Evolutionary conservation across 2,329 filamentous ascomycete genomes (phyloP).

Genomic region (Colletotrichum plurivorum): DNA sequence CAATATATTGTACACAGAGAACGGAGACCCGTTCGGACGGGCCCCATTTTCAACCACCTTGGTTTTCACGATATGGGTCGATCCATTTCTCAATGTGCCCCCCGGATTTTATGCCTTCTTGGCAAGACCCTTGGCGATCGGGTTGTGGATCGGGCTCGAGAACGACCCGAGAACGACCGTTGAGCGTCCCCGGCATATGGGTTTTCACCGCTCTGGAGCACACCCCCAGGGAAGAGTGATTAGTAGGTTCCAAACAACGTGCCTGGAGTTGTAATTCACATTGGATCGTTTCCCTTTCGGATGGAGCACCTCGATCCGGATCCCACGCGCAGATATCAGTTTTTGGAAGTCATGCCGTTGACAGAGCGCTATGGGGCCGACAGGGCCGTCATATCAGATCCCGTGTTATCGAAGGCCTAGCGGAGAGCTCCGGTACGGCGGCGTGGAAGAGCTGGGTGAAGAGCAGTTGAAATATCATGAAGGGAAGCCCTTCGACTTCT

Average conservation of each 20-base stretch:
- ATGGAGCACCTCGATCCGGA: background rate
- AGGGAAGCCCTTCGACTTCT: background rate
- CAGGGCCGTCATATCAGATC: background rate
- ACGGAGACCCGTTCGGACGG: background rate
- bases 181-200: background rate
- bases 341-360: slow-evolving; percentile 13
- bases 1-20: background rate
- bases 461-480: slow-evolving; percentile 15
- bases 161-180: background rate
- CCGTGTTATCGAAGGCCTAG: background rate
- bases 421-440: slow-evolving; percentile 5
- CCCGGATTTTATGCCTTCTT: slow-evolving; percentile 22
- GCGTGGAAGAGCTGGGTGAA: no score
- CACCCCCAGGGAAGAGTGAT: background rate
- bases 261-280: slow-evolving; percentile 1
- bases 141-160: slow-evolving; percentile 1
- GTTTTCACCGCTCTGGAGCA: slow-evolving; percentile 24
- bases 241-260: background rate
- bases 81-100: slow-evolving; percentile 6
- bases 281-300: background rate
- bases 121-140: slow-evolving; percentile 26
- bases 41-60: slow-evolving; percentile 2
- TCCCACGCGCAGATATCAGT: background rate
- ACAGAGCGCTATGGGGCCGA: slow-evolving; percentile 1
- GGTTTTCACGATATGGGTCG: slow-evolving; percentile 5